These are phyloP conservation scores for Leccinum obscurum DNA, from an alignment of 768 basidiomycete species.

Conservation along the genomic window DNA sequence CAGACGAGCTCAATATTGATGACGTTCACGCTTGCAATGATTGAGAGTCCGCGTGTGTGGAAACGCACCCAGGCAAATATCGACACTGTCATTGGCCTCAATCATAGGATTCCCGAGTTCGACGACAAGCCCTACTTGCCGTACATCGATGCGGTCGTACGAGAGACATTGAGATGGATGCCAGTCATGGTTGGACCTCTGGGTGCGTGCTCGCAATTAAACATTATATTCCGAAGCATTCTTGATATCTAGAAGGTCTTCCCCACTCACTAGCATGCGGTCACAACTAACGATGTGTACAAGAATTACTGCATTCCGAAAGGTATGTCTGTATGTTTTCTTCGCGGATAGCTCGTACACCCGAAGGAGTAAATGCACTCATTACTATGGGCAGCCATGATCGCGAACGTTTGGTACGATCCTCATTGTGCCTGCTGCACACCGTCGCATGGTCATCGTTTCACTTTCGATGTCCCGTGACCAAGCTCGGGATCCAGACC, in stretches of 20 bases:
- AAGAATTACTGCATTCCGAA: neutral
- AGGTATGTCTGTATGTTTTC: neutral
- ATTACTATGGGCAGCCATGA: constrained; percentile 5
- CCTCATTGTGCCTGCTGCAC: no score
- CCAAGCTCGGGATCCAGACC: constrained; percentile 12
- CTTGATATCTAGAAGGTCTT: neutral
- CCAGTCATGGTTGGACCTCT: neutral
- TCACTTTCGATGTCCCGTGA: constrained; percentile 9
- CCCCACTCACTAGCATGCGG: neutral
- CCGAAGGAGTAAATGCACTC: neutral
- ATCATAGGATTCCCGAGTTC: no score
- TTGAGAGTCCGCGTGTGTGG: neutral
- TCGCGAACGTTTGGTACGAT: constrained; percentile 12
- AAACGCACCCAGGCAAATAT: neutral
- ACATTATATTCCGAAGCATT: neutral
- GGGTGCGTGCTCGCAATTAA: neutral
- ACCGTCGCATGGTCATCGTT: no score
- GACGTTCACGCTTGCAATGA: neutral
- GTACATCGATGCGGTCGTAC: no score
- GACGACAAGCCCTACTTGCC: no score
- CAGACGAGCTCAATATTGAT: constrained; percentile 8
- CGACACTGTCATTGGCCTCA: neutral
- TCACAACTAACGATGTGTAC: neutral
- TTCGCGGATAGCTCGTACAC: neutral
- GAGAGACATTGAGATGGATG: no score